Base-by-base conservation (phyloP, 129 eudicot genomes). In the Escallonia rubra region DNA sequence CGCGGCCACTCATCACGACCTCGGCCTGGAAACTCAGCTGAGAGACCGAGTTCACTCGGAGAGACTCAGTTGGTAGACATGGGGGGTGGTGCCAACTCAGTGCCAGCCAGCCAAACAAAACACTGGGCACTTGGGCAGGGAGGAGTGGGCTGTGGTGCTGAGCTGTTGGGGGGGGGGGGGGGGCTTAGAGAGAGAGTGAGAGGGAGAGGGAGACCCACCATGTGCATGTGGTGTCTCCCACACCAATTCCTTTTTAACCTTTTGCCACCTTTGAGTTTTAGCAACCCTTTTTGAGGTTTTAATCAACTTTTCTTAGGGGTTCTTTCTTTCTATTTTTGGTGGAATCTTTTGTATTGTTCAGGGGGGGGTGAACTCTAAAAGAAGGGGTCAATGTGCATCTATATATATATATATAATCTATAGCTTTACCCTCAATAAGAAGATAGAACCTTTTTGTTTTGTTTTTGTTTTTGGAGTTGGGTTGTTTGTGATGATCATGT, bases 21-120 rank as follows among this genome's bases (percentile, higher is more conserved):
- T 88, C 98, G 8, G 98, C 98, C 0, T 91, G 98, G 98, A 86
- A 69, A 70, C 69, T 91, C 68, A 68, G 72, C 67, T 78, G n/a
- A 64, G 59, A 58, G 75, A 63, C 15, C 49, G 85, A 81, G 80
- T 77, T 65, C 34, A n/a, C n/a, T n/a, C n/a, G n/a, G n/a, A n/a
- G n/a, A n/a, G n/a, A 68, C 65, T 62, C 57, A 52, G 71, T 15
- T 8, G 43, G 44, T 8, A 10, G n/a, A 4, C 53, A 38, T 57
- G 61, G 8, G 51, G 54, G 51, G 44, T 54, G 74, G 73, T 10
- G 49, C 38, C 63, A 53, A 67, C 76, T 69, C 68, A 53, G 83
- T 61, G 43, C 59, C 67, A 65, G 53, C 65, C 63, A 12, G 34
- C 9, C 48, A 43, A 53, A 43, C 13, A 14, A 47, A 56, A 43